Evolutionary conservation across 306 rosid species (phyloP).

Genomic region (Prunus davidiana): DNA sequence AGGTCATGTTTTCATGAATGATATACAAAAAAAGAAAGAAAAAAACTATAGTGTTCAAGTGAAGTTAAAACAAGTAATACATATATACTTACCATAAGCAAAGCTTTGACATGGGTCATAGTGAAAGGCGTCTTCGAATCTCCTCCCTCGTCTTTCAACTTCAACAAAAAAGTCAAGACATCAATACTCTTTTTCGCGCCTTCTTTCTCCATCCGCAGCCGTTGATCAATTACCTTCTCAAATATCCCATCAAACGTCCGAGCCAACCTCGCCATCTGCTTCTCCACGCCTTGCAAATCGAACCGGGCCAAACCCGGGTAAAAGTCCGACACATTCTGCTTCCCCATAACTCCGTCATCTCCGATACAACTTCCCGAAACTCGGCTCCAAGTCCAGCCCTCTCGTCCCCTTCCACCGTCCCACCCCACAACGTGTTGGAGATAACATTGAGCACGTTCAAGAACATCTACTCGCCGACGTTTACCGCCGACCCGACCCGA

Average conservation of each 20-base stretch:
- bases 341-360: constrained; percentile 41
- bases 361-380: constrained; percentile 51
- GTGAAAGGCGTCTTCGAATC: constrained; percentile 58
- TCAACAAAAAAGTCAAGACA: constrained; percentile 57
- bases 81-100: constrained; percentile 51
- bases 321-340: constrained; percentile 71
- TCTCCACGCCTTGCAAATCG: constrained; percentile 68
- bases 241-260: constrained; percentile 52
- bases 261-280: constrained; percentile 32
- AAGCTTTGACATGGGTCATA: constrained; percentile 48
- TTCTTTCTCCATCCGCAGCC: constrained; percentile 10
- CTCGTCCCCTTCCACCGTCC: constrained; percentile 51
- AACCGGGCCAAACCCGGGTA: constrained; percentile 66
- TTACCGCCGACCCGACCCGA: constrained; percentile 43
- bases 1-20: too few relatives aligned
- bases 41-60: too few relatives aligned
- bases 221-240: constrained; percentile 44
- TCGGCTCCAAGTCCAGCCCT: constrained; percentile 46
- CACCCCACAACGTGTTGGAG: constrained; percentile 76
- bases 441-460: constrained; percentile 60
- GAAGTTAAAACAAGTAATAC: too few relatives aligned
- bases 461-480: constrained; percentile 56
- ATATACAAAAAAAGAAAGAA: too few relatives aligned
- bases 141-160: constrained; percentile 44
- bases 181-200: constrained; percentile 23